These are phyloP conservation scores for Gleditsia sinensis DNA, from an alignment of 306 rosid genomes.

Conservation along the genomic window DNA sequence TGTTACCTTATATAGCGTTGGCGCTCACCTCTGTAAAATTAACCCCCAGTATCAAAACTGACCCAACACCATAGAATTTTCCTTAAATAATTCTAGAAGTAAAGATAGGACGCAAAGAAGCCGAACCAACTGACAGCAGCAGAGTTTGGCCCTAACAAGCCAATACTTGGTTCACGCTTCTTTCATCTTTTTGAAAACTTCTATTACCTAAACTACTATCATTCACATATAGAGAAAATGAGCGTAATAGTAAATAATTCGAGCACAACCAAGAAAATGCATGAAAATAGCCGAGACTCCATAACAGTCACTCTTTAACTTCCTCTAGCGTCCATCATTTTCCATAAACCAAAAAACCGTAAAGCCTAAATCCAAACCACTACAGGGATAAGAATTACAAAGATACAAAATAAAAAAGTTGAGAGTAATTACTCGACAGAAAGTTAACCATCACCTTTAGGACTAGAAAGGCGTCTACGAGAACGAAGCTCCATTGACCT, in stretches of 20 bases:
- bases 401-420: neutral
- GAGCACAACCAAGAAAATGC: neutral
- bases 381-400: neutral
- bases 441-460: slow-evolving; percentile 40
- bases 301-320: neutral
- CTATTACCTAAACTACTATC: neutral
- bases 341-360: neutral
- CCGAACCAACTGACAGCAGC: neutral
- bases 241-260: neutral
- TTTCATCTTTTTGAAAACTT: neutral
- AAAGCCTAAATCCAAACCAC: too few relatives aligned
- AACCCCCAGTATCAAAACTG: neutral
- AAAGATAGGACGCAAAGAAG: neutral
- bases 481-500: slow-evolving; percentile 64
- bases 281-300: neutral
- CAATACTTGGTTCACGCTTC: neutral
- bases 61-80: neutral
- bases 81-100: neutral
- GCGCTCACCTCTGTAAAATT: neutral
- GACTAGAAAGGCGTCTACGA: slow-evolving; percentile 27
- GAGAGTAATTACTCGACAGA: neutral
- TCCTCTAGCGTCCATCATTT: neutral
- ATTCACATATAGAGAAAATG: neutral
- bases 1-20: neutral
- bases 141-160: neutral